Conservation (phyloP, 2,329 filamentous ascomycete genomes). For the Colletotrichum sp. region DNA sequence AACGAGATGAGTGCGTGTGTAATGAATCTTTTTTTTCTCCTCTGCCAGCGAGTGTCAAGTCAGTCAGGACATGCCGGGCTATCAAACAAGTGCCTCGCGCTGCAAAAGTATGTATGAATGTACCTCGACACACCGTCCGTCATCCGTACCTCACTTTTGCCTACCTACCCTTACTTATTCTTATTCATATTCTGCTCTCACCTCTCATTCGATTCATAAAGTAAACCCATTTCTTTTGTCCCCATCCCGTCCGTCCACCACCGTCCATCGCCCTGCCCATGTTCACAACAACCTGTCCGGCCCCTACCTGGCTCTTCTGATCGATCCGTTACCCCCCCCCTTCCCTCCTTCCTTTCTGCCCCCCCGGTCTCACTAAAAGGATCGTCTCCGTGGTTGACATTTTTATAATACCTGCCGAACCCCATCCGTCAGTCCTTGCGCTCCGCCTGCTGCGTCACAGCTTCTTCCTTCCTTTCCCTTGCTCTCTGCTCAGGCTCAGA, state of each 20-base stretch:
- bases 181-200: neutral
- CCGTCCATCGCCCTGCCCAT: neutral
- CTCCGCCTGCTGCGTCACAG: constrained; percentile 19
- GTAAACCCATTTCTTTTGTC: constrained; percentile 1
- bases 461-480: constrained; percentile 12
- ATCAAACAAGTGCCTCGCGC: neutral
- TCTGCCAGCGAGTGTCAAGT: neutral
- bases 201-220: neutral
- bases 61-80: neutral
- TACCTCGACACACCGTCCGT: neutral
- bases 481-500: neutral
- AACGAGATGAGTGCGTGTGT: neutral
- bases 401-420: constrained; percentile 22
- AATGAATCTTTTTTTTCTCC: neutral
- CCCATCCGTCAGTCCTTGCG: constrained; percentile 17
- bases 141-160: neutral
- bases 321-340: constrained; percentile 5
- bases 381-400: constrained; percentile 21
- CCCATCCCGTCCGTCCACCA: neutral
- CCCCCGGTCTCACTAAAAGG: constrained; percentile 20
- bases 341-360: neutral
- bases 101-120: neutral
- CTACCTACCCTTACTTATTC: neutral
- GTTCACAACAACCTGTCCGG: neutral
- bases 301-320: constrained; percentile 4